Evolutionary conservation across 2,329 filamentous ascomycete species (phyloP), one percentile per base, ranked within the genome.

Genomic region (Monosporascus sp.): DNA sequence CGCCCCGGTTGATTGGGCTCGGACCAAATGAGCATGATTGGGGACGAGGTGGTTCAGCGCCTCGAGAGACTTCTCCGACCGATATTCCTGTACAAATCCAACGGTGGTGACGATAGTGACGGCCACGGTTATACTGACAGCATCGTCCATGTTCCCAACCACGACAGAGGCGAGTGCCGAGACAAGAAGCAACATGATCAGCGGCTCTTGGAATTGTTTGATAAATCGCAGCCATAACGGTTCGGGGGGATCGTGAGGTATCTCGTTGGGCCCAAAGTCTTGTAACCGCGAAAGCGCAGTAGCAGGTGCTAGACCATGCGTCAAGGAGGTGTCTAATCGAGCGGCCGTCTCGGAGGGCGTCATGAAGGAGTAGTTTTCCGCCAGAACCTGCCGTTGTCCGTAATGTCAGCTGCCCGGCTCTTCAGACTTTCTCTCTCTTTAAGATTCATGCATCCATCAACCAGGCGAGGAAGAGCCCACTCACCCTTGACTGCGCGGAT

Each of bases 81-180:
- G 82, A 70, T 99, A 99, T 73, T 99, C 94, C 69, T 99, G 94
- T 50, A 97, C 85, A 63, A 99, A 99, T 2, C 93, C 94, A 43
- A 99, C 94, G 0, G 88, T 88, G 24, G 99, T 92, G 6, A 99
- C 94, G 62, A 99, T 99, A 26, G 92, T 96, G 22, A 99, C 94
- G 2, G 94, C 94, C 34, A 96, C 86, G 0, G 93, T 89, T 66
- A 99, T 99, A 71, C 93, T 97, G 64, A 99, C 76, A 6, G 93
- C 93, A 74, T 99, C 95, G 64, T 97, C 93, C 67, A 87, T 85
- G 67, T 99, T 99, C 50, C 92, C 91, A 71, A 99, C 87, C 44
- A 97, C 72, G 48, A 97, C 83, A 0, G 93, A 97, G 40, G 96
- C 87, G 19, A 82, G 87, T 0, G 94, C 93, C 3, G 94, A 97